Base-by-base conservation (phyloP, 352 stramenopile species). In the Globisporangium radiosum region DNA sequence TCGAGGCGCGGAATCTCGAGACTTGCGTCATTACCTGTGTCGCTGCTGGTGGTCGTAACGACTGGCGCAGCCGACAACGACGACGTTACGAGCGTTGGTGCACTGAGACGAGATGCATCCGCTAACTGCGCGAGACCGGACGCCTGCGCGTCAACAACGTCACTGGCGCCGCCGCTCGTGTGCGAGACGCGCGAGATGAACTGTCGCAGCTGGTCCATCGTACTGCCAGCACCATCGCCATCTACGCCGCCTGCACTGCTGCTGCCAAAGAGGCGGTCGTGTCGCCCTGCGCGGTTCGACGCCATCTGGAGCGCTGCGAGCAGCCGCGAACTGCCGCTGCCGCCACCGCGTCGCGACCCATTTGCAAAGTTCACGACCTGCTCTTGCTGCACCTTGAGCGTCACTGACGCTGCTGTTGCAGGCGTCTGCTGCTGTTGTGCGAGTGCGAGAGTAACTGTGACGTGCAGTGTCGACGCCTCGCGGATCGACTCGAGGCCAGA, bases 301-400 rank as follows among this genome's bases (percentile, higher is more conserved):
- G 70, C 59, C 62, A 69, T 78, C 43, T 88, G 75, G 0, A 92
- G 62, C 15, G 79, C 81, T 5, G 81, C 79, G 13, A 92, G 60
- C 10, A 92, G 52, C 0, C 82, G 70, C 54, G 81, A 90, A 14
- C 74, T 62, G 0, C 68, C 64, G 5, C 72, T 62, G 0, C 68
- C 66, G 5, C 65, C 57, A 42, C 71, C 64, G 56, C 54, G 68
- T 51, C 75, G 65, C 17, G 65, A 51, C 4, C 65, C 65, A 50
- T 59, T 71, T 13, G 63, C 64, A 40, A 94, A 74, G 57, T 88
- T 89, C 19, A 82, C 50, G n/a, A 88, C 54, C 45, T 69, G 62
- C 60, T 78, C 71, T 66, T 92, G 79, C 17, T 82, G 68, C 2
- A 89, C 82, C 49, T 79, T 88, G 39, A 92, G 63, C 9, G 65